Conservation (phyloP, 2,329 filamentous ascomycete genomes). For the Chaetothyriales sp. region DNA sequence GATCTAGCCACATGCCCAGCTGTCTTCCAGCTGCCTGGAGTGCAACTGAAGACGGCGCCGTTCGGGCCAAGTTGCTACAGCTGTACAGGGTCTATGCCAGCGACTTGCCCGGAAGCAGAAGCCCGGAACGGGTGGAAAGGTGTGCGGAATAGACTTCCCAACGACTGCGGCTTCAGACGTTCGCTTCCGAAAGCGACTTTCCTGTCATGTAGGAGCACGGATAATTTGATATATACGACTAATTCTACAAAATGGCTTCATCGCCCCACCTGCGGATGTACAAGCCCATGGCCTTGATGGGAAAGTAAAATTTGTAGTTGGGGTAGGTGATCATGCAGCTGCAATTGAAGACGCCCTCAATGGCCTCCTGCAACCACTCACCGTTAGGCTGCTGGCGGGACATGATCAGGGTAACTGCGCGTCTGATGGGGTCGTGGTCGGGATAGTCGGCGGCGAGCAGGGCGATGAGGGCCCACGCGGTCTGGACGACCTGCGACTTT, state of each 20-base stretch:
- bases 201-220: too few relatives aligned
- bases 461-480: slow-evolving; percentile 74
- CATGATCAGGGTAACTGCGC: slow-evolving; percentile 70
- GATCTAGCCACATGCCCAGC: too few relatives aligned
- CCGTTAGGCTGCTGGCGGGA: slow-evolving; percentile 72
- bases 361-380: slow-evolving; percentile 89
- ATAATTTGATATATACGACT: too few relatives aligned
- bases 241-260: slow-evolving; percentile 25
- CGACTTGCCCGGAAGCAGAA: too few relatives aligned
- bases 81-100: too few relatives aligned
- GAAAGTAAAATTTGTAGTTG: slow-evolving; percentile 96
- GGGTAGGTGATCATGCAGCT: slow-evolving; percentile 90
- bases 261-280: slow-evolving; percentile 62
- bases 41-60: too few relatives aligned
- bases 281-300: slow-evolving; percentile 85
- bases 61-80: too few relatives aligned
- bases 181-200: too few relatives aligned
- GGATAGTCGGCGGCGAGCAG: slow-evolving; percentile 75
- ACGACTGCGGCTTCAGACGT: too few relatives aligned
- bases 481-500: slow-evolving; percentile 83
- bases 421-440: slow-evolving; percentile 55
- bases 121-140: too few relatives aligned
- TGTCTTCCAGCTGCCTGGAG: too few relatives aligned
- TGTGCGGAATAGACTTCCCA: too few relatives aligned
- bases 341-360: slow-evolving; percentile 94